Conservation (phyloP, 768 basidiomycete species). For the Auricularia cornea region DNA sequence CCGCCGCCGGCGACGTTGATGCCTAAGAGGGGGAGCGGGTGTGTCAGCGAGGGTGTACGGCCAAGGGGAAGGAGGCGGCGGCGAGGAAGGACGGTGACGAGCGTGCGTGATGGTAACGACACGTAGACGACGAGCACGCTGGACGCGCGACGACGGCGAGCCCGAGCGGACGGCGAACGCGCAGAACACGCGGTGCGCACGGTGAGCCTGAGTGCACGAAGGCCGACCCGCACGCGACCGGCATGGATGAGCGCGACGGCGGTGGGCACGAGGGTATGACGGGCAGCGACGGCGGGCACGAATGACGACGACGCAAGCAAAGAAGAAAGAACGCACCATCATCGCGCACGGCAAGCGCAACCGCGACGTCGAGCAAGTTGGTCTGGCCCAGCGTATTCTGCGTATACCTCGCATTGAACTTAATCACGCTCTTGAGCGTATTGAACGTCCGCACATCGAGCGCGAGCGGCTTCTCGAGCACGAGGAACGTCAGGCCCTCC, state of each 20-base stretch:
- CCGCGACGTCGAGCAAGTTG: not conserved
- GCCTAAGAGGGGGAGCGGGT: too few relatives aligned
- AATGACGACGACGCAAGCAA: not conserved
- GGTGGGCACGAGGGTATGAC: not conserved
- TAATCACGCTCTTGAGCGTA: not conserved
- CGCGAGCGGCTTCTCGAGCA: not conserved
- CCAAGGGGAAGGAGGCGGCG: too few relatives aligned
- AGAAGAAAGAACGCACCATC: not conserved
- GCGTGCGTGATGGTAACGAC: too few relatives aligned
- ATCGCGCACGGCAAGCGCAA: not conserved
- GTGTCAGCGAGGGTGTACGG: too few relatives aligned
- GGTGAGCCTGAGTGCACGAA: too few relatives aligned
- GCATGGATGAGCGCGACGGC: too few relatives aligned
- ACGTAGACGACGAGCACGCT: too few relatives aligned
- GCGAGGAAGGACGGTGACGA: too few relatives aligned
- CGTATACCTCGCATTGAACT: not conserved
- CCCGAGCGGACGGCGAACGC: too few relatives aligned
- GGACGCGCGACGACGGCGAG: too few relatives aligned
- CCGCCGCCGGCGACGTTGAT: not conserved
- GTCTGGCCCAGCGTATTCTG: not conserved
- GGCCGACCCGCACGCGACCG: too few relatives aligned
- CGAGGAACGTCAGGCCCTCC: conserved; percentile 1
- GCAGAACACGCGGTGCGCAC: too few relatives aligned
- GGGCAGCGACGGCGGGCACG: not conserved
- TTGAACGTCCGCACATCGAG: not conserved